Evolutionary conservation across 257 asterid species (phyloP), one percentile per base, ranked within the genome.

Genomic region (Plantago elongata): DNA sequence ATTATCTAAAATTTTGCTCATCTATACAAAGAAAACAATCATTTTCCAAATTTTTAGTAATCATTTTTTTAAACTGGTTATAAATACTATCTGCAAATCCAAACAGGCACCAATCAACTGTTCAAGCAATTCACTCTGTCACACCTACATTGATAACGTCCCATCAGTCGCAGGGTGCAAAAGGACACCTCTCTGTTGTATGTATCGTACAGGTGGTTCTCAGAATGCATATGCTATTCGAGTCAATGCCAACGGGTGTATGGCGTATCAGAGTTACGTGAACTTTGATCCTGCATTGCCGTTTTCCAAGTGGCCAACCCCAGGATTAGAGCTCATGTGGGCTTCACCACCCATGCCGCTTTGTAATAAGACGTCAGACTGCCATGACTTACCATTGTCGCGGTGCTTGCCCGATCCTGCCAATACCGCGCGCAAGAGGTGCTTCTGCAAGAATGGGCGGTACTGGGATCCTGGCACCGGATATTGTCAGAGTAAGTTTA

Each of bases 181-280:
- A 5, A 54, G 13, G 42, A 51, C 8, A 60, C 52, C 43, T 37
- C 27, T 85, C 2, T 85, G 90, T 44, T 82, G 94, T 55, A 63
- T 71, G 3, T 85, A 82, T 27, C 71, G 82, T 57, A 80, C 94
- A 1, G 84, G 87, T 17, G 87, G 82, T 10, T 85, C 90, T 0
- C 90, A 80, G 68, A 82, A 74, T 42, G 82, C 84, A 63, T 80
- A 82, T 12, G 69, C 74, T 9, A 60, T 82, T 12, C 72, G 84
- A 12, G 81, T 85, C 0, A 80, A 76, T 54, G 38, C 71, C 1
- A 59, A 75, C 38, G 87, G 89, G 17, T 80, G 94, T 50, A 80
- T 85, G 85, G 87, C 78, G 8, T 85, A 85, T 44, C 81, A 76
- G 63, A 85, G 94, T 48, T 85, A 74, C 59, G 84, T 85, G 14